phyloP scores from a whole-genome alignment of 306 rosid genomes.

The Urtica urens region DNA sequence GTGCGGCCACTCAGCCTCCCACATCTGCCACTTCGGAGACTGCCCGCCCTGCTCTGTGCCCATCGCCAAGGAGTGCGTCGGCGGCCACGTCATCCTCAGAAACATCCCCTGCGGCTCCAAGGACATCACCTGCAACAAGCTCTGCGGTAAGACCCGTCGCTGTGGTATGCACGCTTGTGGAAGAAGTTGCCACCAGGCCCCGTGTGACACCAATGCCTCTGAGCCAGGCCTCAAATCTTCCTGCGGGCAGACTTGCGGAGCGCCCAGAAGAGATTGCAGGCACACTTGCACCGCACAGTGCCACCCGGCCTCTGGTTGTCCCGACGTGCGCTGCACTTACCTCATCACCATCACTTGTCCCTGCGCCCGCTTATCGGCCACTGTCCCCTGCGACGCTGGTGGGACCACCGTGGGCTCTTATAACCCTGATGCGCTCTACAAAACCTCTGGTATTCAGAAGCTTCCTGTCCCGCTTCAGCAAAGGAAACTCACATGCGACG shows the following conservation, averaged over 20 bases:
- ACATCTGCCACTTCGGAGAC: slow-evolving; percentile 93
- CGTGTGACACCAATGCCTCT: slow-evolving; percentile 42
- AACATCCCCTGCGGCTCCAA: slow-evolving; percentile 91
- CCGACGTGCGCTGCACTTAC: slow-evolving; percentile 57
- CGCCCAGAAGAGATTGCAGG: slow-evolving; percentile 82
- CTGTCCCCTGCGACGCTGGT: slow-evolving; percentile 80
- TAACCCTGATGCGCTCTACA: slow-evolving; percentile 48
- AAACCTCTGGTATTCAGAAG: slow-evolving; percentile 62
- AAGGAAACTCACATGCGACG: slow-evolving; percentile 76
- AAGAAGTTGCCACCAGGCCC: slow-evolving; percentile 62
- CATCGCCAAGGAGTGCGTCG: slow-evolving; percentile 82
- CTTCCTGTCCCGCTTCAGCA: slow-evolving; percentile 65
- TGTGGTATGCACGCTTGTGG: slow-evolving; percentile 91
- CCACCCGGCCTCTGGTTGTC: slow-evolving; percentile 71
- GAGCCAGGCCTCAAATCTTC: slow-evolving; percentile 42
- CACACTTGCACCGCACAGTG: slow-evolving; percentile 74
- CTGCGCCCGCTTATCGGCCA: slow-evolving; percentile 64
- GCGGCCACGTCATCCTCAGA: slow-evolving; percentile 85
- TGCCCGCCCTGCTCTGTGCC: slow-evolving; percentile 94
- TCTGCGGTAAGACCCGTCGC: slow-evolving; percentile 85
- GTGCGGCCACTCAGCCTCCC: slow-evolving; percentile 80
- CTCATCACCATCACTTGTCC: slow-evolving; percentile 64
- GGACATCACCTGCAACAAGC: slow-evolving; percentile 83
- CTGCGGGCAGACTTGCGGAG: slow-evolving; percentile 90
- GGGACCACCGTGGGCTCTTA: slow-evolving; percentile 39